Evolutionary conservation across 768 basidiomycete genomes (phyloP).

Genomic region (Auriscalpium vulgare): DNA sequence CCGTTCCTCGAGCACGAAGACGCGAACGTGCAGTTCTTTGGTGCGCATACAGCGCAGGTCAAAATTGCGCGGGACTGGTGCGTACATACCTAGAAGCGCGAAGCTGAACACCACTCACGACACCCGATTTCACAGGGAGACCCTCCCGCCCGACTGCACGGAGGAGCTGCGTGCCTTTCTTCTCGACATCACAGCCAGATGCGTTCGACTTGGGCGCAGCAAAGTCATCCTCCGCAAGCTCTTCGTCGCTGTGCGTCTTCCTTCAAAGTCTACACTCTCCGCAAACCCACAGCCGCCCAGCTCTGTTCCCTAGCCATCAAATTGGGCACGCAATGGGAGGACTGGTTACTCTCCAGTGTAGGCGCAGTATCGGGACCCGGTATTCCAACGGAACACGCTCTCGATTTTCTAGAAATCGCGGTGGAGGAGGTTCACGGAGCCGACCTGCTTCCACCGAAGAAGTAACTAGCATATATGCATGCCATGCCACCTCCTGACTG

Average conservation of each 20-base stretch:
- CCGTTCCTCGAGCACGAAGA: conserved; percentile 67
- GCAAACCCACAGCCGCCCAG: neutral
- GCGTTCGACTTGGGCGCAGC: conserved; percentile 47
- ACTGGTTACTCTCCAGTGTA: conserved; percentile 66
- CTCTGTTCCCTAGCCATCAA: conserved; percentile 55
- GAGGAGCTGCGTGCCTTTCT: conserved; percentile 55
- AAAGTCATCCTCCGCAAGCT: conserved; percentile 79
- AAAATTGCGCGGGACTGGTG: conserved; percentile 93
- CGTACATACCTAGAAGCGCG: neutral
- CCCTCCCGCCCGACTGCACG: conserved; percentile 56
- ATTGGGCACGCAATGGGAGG: conserved; percentile 60
- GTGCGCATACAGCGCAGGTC: conserved; percentile 88
- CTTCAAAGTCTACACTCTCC: neutral
- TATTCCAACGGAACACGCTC: conserved; percentile 48
- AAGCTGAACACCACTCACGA: neutral
- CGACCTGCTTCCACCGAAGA: conserved; percentile 64
- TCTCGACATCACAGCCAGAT: conserved; percentile 60
- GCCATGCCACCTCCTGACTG: neutral
- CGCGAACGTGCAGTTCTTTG: conserved; percentile 87
- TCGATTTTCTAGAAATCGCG: conserved; percentile 75
- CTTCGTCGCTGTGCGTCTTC: conserved; percentile 68
- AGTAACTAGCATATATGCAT: conserved; percentile 39
- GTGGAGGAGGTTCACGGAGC: conserved; percentile 77
- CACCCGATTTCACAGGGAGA: conserved; percentile 43
- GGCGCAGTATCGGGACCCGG: conserved; percentile 53